These are phyloP conservation scores for Amanita pallidorosea DNA, from an alignment of 768 basidiomycete genomes.

Conservation along the genomic window DNA sequence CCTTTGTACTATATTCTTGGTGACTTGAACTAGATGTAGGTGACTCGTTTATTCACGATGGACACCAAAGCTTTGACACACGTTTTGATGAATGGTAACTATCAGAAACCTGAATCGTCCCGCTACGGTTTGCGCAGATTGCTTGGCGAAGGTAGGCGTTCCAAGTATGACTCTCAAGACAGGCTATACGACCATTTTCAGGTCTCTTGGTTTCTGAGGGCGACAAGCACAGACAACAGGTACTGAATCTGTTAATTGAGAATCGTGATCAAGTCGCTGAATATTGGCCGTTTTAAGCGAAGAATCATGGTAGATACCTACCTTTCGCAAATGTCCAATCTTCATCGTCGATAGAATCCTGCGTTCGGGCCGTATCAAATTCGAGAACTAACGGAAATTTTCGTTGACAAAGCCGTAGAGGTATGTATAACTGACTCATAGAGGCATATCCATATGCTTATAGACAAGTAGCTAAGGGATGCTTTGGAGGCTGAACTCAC, in stretches of 20 bases:
- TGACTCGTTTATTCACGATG: slow-evolving; percentile 37
- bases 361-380: slow-evolving; percentile 55
- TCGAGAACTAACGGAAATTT: slow-evolving; percentile 44
- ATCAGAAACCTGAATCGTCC: slow-evolving; percentile 39
- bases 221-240: slow-evolving; percentile 36
- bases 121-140: slow-evolving; percentile 28
- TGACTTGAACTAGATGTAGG: slow-evolving; percentile 10
- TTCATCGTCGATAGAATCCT: slow-evolving; percentile 36
- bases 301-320: slow-evolving; percentile 27
- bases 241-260: slow-evolving; percentile 8
- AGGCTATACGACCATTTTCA: slow-evolving; percentile 10
- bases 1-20: background rate
- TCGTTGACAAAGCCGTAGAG: slow-evolving; percentile 42
- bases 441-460: background rate
- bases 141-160: slow-evolving; percentile 27
- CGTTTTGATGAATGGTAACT: slow-evolving; percentile 47
- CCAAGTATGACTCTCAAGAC: background rate
- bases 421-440: slow-evolving; percentile 27
- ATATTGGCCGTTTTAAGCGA: slow-evolving; percentile 16
- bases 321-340: background rate
- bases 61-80: slow-evolving; percentile 58
- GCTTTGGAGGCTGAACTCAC: slow-evolving; percentile 27
- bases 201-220: slow-evolving; percentile 42
- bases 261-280: background rate
- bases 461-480: slow-evolving; percentile 35